Percentiles rank a stretch among this genome's conserved stretches.
Evolutionary conservation across 345 rosid genomes (phyloP).

Genomic region (Salix caprea): DNA sequence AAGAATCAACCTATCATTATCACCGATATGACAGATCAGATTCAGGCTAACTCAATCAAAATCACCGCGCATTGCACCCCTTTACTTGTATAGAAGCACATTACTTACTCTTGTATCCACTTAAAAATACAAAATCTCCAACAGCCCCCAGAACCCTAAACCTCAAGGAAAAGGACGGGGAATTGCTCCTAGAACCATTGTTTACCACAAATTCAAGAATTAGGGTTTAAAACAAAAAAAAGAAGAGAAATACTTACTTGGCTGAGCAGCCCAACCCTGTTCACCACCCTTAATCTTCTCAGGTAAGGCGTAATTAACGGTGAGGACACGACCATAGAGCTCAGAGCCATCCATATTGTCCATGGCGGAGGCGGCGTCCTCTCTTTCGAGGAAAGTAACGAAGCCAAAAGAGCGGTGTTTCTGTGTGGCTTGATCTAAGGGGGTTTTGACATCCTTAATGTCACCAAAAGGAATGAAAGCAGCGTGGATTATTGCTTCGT

Average conservation of each 20-base stretch:
- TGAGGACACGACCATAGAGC: conserved; percentile 96
- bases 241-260: conserved; percentile 49
- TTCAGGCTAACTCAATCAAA: too few species aligned
- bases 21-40: too few species aligned
- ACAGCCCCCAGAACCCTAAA: background rate
- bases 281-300: conserved; percentile 98
- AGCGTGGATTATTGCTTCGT: conserved; percentile 85
- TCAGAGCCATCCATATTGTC: conserved; percentile 98
- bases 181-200: background rate
- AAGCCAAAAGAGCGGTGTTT: conserved; percentile 97
- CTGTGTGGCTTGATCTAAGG: conserved; percentile 94
- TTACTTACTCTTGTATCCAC: background rate
- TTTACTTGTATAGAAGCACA: background rate
- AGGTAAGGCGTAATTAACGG: conserved; percentile 93
- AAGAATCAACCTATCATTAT: background rate
- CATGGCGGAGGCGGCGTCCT: conserved; percentile 90
- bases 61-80: background rate
- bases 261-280: conserved; percentile 99
- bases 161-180: background rate
- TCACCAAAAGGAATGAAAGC: conserved; percentile 97
- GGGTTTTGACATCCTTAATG: conserved; percentile 95
- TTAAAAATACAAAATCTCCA: background rate
- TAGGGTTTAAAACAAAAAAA: background rate
- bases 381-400: conserved; percentile 87
- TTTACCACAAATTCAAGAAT: background rate